phyloP scores from a whole-genome alignment of 169 alveolate genomes.

The Plasmodium fragile region DNA sequence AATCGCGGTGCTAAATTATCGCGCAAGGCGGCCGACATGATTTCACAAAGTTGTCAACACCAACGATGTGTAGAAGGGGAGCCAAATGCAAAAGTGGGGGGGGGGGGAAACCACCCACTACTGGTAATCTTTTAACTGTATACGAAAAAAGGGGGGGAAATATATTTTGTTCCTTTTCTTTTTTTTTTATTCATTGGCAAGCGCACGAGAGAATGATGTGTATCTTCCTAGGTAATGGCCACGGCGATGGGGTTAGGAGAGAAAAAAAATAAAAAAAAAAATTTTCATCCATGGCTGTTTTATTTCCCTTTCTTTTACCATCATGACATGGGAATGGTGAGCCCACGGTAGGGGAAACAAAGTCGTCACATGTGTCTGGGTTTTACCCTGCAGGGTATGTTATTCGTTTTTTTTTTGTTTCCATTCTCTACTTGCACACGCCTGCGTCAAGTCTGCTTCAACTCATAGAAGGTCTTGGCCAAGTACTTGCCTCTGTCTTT shows the following conservation, averaged over 20 bases:
- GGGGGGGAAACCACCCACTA: neutral
- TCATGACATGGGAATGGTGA: neutral
- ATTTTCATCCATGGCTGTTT: neutral
- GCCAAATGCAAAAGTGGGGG: neutral
- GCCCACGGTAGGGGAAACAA: neutral
- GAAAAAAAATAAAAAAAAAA: neutral
- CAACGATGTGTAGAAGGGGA: neutral
- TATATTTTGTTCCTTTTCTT: neutral
- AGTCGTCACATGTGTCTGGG: neutral
- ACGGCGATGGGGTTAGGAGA: neutral
- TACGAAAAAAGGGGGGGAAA: conserved; percentile 6
- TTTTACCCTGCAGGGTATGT: neutral
- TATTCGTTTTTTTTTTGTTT: neutral
- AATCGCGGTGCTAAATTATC: neutral
- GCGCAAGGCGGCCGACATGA: neutral
- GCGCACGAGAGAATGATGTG: neutral
- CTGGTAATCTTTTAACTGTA: neutral
- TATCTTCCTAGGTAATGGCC: neutral
- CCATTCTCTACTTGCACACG: neutral
- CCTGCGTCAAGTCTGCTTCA: conserved; percentile 28
- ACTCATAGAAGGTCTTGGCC: conserved; percentile 63
- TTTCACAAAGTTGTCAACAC: neutral
- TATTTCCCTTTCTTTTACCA: neutral
- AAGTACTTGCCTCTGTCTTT: conserved; percentile 69
- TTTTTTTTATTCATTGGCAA: neutral